Base-by-base conservation (phyloP, 2,329 filamentous ascomycete genomes). In the Botryotinia globosa region DNA sequence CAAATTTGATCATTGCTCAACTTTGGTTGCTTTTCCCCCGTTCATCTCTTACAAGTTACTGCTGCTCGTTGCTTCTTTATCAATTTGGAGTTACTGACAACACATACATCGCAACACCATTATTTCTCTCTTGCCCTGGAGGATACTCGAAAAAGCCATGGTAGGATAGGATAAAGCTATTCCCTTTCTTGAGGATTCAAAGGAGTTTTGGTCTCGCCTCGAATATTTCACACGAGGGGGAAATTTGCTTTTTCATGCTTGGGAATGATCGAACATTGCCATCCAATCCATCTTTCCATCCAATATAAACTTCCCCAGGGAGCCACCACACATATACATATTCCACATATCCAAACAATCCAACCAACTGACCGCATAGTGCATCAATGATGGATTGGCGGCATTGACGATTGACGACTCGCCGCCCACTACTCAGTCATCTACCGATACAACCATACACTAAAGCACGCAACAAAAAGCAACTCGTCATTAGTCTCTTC, bases 41-140 rank as follows among this genome's bases (percentile, higher is more conserved):
- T 45, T 45, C 37, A 29, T 34, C 64, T 59, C 37, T 34, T 12
- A n/a, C n/a, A n/a, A n/a, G n/a, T n/a, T n/a, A 7, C 16, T 34
- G 20, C 66, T 32, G 37, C 37, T 34, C n/a, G 18, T 66, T 48
- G n/a, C 37, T 66, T 45, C 25, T 66, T 56, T 66, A 32, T 20
- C 39, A 66, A 25, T 48, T 37, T 66, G 39, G 39, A 45, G 39
- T 69, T 59, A 44, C 51, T 69, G 66, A 59, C n/a, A 69, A 59
- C 66, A 69, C 66, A 44, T 69, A 69, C 51, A 59, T 59, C 29
- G 54, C 39, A 69, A 69, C 66, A n/a, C 48, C 54, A 25, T 59
- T 58, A 42, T 56, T 25, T 44, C 39, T 68, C 58, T 44, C 39
- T 68, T 68, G 20, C 65, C 48, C 16, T 56, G 56, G 16, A 58